A percentile compares a stretch with the other conserved stretches of the same genome.
Conservation (phyloP, 163 green algal species). For the Scenedesmus sp. region DNA sequence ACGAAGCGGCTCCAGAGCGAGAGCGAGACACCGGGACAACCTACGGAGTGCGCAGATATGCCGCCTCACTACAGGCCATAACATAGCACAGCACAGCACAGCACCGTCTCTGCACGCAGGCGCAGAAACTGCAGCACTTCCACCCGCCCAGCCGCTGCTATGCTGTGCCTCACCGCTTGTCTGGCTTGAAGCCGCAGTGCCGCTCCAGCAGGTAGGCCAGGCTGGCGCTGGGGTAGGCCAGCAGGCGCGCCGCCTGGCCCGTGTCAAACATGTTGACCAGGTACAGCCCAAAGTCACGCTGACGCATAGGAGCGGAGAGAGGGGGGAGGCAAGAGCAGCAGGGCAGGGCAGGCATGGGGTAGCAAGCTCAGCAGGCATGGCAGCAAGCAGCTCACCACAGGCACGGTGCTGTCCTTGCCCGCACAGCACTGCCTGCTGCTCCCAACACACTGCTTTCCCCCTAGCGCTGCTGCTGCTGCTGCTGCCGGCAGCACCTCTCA, state of each 20-base stretch:
- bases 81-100: slow-evolving; percentile 58
- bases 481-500: neutral
- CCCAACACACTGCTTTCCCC: neutral
- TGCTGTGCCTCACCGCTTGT: neutral
- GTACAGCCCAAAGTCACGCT: slow-evolving; percentile 96
- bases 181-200: slow-evolving; percentile 74
- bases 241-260: slow-evolving; percentile 86
- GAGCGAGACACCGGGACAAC: neutral
- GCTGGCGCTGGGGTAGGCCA: slow-evolving; percentile 72
- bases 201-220: slow-evolving; percentile 88
- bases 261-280: slow-evolving; percentile 97
- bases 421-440: neutral
- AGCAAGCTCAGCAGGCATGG: neutral
- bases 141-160: slow-evolving; percentile 7
- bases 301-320: slow-evolving; percentile 28
- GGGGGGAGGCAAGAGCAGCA: neutral
- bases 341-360: neutral
- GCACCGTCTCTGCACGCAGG: neutral
- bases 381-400: neutral
- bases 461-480: neutral
- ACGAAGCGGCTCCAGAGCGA: neutral
- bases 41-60: no score
- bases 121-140: neutral
- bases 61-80: neutral
- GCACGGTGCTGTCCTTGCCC: neutral